Conservation (phyloP, 176 grass and related monocot species). For the Panicum miliaceum region DNA sequence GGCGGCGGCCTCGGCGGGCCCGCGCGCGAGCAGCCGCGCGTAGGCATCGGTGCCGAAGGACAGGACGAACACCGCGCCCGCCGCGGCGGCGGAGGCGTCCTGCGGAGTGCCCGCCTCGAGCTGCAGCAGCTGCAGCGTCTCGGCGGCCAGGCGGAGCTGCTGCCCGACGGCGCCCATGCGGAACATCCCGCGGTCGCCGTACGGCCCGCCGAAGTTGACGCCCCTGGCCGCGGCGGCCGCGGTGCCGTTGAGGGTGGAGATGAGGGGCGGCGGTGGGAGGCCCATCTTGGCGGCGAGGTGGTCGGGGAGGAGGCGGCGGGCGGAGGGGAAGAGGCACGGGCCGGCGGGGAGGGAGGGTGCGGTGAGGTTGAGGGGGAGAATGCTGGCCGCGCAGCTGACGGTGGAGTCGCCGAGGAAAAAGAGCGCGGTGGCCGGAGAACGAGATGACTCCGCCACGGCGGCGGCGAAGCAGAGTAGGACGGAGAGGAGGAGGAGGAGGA, state of each 20-base stretch:
- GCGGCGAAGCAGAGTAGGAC: slow-evolving; percentile 10
- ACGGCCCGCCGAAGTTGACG: slow-evolving; percentile 59
- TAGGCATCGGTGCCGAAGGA: slow-evolving; percentile 75
- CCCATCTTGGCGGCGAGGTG: slow-evolving; percentile 60
- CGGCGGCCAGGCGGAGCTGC: slow-evolving; percentile 61
- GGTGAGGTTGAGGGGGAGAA: slow-evolving; percentile 31
- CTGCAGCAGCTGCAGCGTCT: slow-evolving; percentile 64
- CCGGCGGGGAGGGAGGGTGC: slow-evolving; percentile 17
- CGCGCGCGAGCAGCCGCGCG: slow-evolving; percentile 45
- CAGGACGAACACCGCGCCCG: slow-evolving; percentile 56
- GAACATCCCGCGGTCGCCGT: slow-evolving; percentile 39
- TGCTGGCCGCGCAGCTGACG: slow-evolving; percentile 50
- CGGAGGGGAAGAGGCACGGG: slow-evolving; percentile 36
- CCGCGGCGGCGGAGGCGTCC: background rate
- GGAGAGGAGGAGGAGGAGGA: slow-evolving; percentile 26
- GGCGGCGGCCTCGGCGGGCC: slow-evolving; percentile 36
- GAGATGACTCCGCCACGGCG: background rate
- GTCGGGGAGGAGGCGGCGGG: slow-evolving; percentile 53
- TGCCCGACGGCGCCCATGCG: slow-evolving; percentile 45
- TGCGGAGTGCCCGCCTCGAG: slow-evolving; percentile 45
- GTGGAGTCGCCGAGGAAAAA: slow-evolving; percentile 70
- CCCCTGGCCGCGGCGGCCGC: slow-evolving; percentile 33
- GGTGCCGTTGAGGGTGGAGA: slow-evolving; percentile 47
- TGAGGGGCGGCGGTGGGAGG: slow-evolving; percentile 46
- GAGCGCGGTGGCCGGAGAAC: slow-evolving; percentile 32